These are phyloP conservation scores for Cystobasidium sp. DNA, from an alignment of 1,284 basidiomycete genomes.

Conservation along the genomic window DNA sequence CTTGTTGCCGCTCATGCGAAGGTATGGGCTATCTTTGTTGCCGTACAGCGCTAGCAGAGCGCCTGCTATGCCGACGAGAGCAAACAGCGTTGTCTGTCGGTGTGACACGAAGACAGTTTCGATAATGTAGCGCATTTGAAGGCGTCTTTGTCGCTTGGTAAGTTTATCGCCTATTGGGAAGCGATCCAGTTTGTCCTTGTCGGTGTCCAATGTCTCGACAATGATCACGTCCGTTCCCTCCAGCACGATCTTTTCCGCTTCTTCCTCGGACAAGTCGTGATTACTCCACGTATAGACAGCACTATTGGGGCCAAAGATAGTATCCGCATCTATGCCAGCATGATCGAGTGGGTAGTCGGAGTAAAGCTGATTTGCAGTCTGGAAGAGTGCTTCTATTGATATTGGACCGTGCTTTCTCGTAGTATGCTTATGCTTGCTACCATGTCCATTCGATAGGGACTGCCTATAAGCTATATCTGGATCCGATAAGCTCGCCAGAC, in stretches of 20 bases:
- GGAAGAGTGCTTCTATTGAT: slow-evolving; percentile 48
- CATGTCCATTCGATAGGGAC: neutral
- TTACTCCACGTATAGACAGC: slow-evolving; percentile 52
- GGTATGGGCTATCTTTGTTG: slow-evolving; percentile 7
- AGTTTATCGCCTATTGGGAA: slow-evolving; percentile 32
- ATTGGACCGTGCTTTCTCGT: slow-evolving; percentile 28
- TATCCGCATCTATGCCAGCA: slow-evolving; percentile 41
- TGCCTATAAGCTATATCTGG: slow-evolving; percentile 33
- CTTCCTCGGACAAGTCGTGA: slow-evolving; percentile 44
- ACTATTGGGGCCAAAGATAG: slow-evolving; percentile 51
- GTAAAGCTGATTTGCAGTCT: slow-evolving; percentile 46
- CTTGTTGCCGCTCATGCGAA: neutral
- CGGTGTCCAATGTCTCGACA: slow-evolving; percentile 25
- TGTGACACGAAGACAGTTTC: slow-evolving; percentile 15
- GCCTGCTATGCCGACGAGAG: slow-evolving; percentile 43
- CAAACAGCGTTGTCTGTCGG: slow-evolving; percentile 22
- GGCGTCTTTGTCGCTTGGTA: slow-evolving; percentile 5
- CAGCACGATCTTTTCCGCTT: slow-evolving; percentile 48
- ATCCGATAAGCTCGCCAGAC: slow-evolving; percentile 20
- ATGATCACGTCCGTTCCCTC: slow-evolving; percentile 46
- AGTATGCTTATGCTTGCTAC: neutral
- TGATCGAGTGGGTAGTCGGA: slow-evolving; percentile 43
- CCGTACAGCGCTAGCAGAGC: slow-evolving; percentile 43
- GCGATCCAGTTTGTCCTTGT: slow-evolving; percentile 31
- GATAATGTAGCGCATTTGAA: slow-evolving; percentile 19